Base-by-base conservation (phyloP, 495 filamentous ascomycete species). In the Aspergillus heteromorphus region DNA sequence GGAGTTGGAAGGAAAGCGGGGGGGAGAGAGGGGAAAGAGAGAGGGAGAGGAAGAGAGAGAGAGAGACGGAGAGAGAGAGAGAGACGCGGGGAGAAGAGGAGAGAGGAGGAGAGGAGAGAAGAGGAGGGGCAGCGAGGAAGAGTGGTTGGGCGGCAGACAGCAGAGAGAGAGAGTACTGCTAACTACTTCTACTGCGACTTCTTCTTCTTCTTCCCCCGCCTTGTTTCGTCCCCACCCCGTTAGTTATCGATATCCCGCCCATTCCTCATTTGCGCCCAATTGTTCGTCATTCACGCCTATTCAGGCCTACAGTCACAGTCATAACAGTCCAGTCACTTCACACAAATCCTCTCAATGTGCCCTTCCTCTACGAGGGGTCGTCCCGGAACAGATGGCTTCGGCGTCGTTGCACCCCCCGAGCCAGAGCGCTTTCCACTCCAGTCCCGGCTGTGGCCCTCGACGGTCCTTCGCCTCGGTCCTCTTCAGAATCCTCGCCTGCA, bases 331-430 rank as follows among this genome's bases (percentile, higher is more conserved):
- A 5, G 27, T 25, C 16, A 48, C 9, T 29, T 16, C 21, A n/a
- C 13, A 16, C 2, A 20, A 38, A 40, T 52, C 40, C 19, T 55
- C n/a, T n/a, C n/a, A n/a, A n/a, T n/a, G n/a, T n/a, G n/a, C n/a
- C 40, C 40, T 14, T 16, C 51, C 9, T 21, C 40, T 68, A 56
- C 25, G 18, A 57, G 38, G 62, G 34, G 25, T 66, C 55, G 30
- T 66, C 63, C n/a, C 56, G 54, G 18, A 54, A 51, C 17, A 53
- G 41, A 60, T 61, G 67, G 52, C 70, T 69, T 19, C 70, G 62
- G 38, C 73, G 64, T 62, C 58, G 66, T 47, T 75, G 73, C 1
- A 74, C 21, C 10, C 70, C 69, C 40, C 57, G 60, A 19, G 58
- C 62, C 51, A 64, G 64, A 41, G 68, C 64, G 43, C 60, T 69